Percentiles rank a stretch among this genome's conserved stretches.
These are phyloP conservation scores for Raffaelea deltoideospora DNA, from an alignment of 2,329 filamentous ascomycete species.

Conservation along the genomic window DNA sequence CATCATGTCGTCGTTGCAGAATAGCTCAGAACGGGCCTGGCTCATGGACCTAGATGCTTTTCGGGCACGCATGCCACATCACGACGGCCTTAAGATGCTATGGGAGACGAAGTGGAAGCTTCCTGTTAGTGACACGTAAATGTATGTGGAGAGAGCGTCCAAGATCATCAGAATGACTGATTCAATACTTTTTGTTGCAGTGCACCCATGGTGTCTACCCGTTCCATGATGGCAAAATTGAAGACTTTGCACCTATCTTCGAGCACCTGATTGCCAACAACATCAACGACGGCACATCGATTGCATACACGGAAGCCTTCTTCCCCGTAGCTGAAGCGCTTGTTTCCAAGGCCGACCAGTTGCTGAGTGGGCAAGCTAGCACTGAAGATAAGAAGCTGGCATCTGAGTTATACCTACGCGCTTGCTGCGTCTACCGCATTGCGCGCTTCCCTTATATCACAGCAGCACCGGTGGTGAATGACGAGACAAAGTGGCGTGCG, in stretches of 20 bases:
- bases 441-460: constrained; percentile 50
- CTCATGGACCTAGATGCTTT: constrained; percentile 17
- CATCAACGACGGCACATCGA: constrained; percentile 49
- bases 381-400: constrained; percentile 26
- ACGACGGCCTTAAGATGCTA: constrained; percentile 42
- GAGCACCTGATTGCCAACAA: constrained; percentile 42
- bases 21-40: not conserved
- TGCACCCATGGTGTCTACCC: constrained; percentile 51
- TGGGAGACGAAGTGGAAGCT: constrained; percentile 69
- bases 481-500: constrained; percentile 39
- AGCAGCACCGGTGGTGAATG: constrained; percentile 21
- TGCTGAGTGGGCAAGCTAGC: constrained; percentile 13
- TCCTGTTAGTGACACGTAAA: constrained; percentile 44
- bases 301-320: constrained; percentile 49
- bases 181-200: too few species aligned
- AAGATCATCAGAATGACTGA: too few species aligned
- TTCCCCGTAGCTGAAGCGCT: constrained; percentile 46
- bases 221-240: constrained; percentile 55
- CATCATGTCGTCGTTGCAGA: too few species aligned
- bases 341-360: constrained; percentile 29
- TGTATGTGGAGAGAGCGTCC: too few species aligned
- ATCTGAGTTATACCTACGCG: constrained; percentile 50
- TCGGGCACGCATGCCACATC: constrained; percentile 35
- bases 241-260: constrained; percentile 58
- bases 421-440: constrained; percentile 59